Evolutionary conservation across 1,284 basidiomycete species (phyloP).

Genomic region (Uromyces viciae-fabae): DNA sequence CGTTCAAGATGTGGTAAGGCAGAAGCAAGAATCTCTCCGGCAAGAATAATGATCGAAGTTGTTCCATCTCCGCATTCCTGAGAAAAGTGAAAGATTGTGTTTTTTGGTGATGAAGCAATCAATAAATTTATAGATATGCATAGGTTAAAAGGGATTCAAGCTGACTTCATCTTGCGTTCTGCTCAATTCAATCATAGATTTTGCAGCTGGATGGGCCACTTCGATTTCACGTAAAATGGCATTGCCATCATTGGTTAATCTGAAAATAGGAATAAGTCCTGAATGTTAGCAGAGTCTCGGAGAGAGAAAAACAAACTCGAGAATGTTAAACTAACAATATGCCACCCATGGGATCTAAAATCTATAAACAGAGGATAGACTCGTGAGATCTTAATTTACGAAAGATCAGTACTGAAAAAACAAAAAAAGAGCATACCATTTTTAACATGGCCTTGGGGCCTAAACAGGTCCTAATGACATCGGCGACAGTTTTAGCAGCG

Average conservation of each 20-base stretch:
- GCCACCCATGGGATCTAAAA: constrained; percentile 75
- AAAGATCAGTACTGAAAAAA: background rate
- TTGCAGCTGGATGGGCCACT: constrained; percentile 94
- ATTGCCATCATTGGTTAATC: constrained; percentile 94
- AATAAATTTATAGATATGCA: too few species aligned
- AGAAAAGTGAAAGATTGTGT: constrained; percentile 4
- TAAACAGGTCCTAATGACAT: constrained; percentile 96
- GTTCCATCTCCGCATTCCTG: constrained; percentile 10
- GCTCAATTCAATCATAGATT: constrained; percentile 98
- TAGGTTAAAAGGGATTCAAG: constrained; percentile 26
- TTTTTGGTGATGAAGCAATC: background rate
- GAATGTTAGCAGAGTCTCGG: too few species aligned
- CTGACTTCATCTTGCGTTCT: constrained; percentile 97
- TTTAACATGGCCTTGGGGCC: constrained; percentile 98
- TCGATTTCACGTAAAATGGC: constrained; percentile 96
- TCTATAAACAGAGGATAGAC: constrained; percentile 1
- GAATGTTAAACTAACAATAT: constrained; percentile 67
- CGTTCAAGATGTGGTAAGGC: constrained; percentile 87
- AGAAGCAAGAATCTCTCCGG: constrained; percentile 97
- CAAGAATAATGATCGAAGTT: constrained; percentile 57
- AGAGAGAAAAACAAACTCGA: background rate
- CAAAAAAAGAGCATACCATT: constrained; percentile 70
- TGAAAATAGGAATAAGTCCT: constrained; percentile 54
- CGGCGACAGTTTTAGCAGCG: constrained; percentile 96
- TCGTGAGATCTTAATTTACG: background rate